Evolutionary conservation across 2,329 filamentous ascomycete genomes (phyloP).

Genomic region (Nothopassalora personata): DNA sequence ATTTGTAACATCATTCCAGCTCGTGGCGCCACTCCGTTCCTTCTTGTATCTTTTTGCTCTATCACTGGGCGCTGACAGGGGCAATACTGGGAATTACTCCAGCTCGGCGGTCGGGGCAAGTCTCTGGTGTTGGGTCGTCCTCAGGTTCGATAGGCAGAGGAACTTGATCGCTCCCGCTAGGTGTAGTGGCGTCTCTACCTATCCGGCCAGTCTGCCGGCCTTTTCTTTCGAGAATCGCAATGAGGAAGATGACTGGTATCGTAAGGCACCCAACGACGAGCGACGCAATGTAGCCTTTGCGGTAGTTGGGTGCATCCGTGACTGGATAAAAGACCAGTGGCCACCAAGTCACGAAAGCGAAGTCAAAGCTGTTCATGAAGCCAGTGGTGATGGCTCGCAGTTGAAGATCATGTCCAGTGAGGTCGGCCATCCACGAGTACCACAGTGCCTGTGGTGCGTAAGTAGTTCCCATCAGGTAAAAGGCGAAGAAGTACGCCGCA

Average conservation of each 20-base stretch:
- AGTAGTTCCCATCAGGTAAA: slow-evolving; percentile 42
- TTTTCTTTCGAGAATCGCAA: slow-evolving; percentile 9
- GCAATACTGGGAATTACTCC: not conserved
- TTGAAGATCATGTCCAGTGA: slow-evolving; percentile 38
- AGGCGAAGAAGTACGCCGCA: slow-evolving; percentile 41
- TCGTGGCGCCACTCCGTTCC: not conserved
- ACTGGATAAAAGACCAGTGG: slow-evolving; percentile 19
- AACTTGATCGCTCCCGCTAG: not conserved
- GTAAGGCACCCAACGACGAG: slow-evolving; percentile 15
- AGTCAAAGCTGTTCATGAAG: slow-evolving; percentile 20
- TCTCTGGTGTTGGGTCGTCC: not conserved
- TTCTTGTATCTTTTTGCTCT: not conserved
- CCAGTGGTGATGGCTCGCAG: slow-evolving; percentile 41
- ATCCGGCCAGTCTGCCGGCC: slow-evolving; percentile 7
- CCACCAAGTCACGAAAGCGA: slow-evolving; percentile 20
- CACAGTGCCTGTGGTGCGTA: slow-evolving; percentile 45
- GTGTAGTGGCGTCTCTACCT: not conserved
- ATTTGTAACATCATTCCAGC: not conserved
- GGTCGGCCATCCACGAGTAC: slow-evolving; percentile 46
- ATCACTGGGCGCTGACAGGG: not conserved
- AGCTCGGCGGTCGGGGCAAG: not conserved
- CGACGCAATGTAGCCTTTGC: slow-evolving; percentile 21
- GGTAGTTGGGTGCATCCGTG: slow-evolving; percentile 21
- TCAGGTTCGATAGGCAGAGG: not conserved
- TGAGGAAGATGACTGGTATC: slow-evolving; percentile 12